Percentiles rank a stretch among this genome's conserved stretches.
Conservation (phyloP, 2,329 filamentous ascomycete genomes). For the Cladosporium sp. region DNA sequence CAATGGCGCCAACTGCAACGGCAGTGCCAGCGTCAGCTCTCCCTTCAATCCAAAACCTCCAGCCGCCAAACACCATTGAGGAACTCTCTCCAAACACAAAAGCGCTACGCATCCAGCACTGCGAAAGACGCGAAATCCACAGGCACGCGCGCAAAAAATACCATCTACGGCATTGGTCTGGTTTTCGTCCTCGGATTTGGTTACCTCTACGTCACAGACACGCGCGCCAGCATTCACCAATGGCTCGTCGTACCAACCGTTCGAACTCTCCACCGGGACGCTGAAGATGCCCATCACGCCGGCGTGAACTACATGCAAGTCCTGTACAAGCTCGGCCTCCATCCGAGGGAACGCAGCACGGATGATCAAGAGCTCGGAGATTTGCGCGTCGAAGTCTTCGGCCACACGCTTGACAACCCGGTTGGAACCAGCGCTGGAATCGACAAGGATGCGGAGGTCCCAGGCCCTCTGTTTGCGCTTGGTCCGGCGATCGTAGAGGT, state of each 20-base stretch:
- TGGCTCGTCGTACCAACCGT: conserved; percentile 57
- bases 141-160: conserved; percentile 44
- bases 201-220: conserved; percentile 52
- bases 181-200: conserved; percentile 43
- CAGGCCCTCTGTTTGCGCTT: conserved; percentile 76
- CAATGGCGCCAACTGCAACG: conserved; percentile 22
- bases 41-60: conserved; percentile 12
- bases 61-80: conserved; percentile 12
- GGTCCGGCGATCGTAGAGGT: conserved; percentile 88
- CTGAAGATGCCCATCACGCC: conserved; percentile 86
- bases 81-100: conserved; percentile 12
- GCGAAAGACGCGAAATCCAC: conserved; percentile 36
- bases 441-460: conserved; percentile 90
- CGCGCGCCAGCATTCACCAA: conserved; percentile 50
- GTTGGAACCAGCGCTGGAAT: conserved; percentile 93
- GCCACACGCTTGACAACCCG: conserved; percentile 72
- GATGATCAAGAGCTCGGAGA: conserved; percentile 48
- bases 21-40: conserved; percentile 24
- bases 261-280: conserved; percentile 65
- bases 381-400: conserved; percentile 66
- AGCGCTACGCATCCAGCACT: conserved; percentile 14
- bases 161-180: conserved; percentile 53
- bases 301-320: conserved; percentile 68
- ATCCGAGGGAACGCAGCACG: conserved; percentile 76
- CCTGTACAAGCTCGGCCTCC: conserved; percentile 68